Conservation (phyloP, 495 filamentous ascomycete genomes). For the Penicillium canariense region DNA sequence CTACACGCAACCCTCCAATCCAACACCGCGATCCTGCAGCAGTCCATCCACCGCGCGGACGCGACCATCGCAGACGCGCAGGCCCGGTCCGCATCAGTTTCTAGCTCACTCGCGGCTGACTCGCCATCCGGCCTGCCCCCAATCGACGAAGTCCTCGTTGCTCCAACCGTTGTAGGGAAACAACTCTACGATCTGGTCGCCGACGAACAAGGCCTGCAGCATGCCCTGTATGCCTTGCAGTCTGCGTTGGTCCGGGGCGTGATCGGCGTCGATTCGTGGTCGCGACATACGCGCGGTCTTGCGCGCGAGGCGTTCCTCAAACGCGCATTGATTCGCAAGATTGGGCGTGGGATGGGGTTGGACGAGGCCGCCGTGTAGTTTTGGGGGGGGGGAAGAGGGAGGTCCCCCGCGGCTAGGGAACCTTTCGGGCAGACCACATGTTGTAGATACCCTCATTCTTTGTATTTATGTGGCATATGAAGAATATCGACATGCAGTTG, state of each 20-base stretch:
- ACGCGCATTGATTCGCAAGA: conserved; percentile 86
- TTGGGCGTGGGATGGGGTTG: conserved; percentile 79
- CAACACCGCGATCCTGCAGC: conserved; percentile 75
- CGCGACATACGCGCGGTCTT: conserved; percentile 73
- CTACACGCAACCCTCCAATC: conserved; percentile 66
- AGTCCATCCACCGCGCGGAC: conserved; percentile 76
- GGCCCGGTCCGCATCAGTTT: conserved; percentile 40
- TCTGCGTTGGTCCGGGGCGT: conserved; percentile 78
- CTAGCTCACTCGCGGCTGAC: conserved; percentile 13
- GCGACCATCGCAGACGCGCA: conserved; percentile 66
- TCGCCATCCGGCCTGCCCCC: conserved; percentile 50
- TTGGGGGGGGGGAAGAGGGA: too few relatives aligned
- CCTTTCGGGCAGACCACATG: too few relatives aligned
- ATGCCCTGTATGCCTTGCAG: conserved; percentile 82
- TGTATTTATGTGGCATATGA: not conserved
- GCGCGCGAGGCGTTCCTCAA: conserved; percentile 89
- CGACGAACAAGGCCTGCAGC: conserved; percentile 79
- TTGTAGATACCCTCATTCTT: conserved; percentile 19
- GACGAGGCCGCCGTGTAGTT: conserved; percentile 23
- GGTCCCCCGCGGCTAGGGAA: too few relatives aligned
- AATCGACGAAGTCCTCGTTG: conserved; percentile 90
- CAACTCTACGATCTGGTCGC: conserved; percentile 87
- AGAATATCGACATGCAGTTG: not conserved
- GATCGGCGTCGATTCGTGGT: conserved; percentile 77
- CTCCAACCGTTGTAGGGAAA: conserved; percentile 85